Evolutionary conservation across 495 filamentous ascomycete genomes (phyloP), one percentile per base, ranked within the genome.

Genomic region (Astrothelium subdiscretum): DNA sequence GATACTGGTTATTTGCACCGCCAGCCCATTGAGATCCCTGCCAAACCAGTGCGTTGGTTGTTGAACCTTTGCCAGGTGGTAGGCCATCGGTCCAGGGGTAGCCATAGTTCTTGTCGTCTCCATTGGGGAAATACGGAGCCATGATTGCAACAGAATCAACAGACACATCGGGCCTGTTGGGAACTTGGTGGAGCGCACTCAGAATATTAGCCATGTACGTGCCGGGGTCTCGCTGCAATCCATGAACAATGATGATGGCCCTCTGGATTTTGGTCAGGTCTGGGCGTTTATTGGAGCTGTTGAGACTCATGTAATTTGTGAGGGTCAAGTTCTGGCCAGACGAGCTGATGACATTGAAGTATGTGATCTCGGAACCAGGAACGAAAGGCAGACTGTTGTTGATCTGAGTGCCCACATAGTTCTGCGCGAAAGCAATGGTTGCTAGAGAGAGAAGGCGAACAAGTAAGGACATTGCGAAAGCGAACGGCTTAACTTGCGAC

Each of bases 11-110:
- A 32, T 59, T 62, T 29, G 62, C 63, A 44, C 66, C 66, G 11
- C 43, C 62, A 42, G 64, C 62, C 67, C 67, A 68, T 29, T 66
- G 63, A 12, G 67, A 68, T 15, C 64, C 64, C 15, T 32, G 24
- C 67, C 67, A 68, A 13, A 68, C 64, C n/a, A 68, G 59, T 18
- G 31, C 43, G 52, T 68, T 66, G 64, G 59, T 63, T 20, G 48
- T 62, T 12, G 64, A 66, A 8, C 67, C 67, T 15, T 51, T 48
- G 32, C 44, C 59, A 24, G 63, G 57, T 18, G 35, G 31, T 20
- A 63, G 57, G n/a, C 65, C 65, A 38, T 63, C 42, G n/a, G 57
- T 60, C 64, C 64, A 68, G 5, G 67, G 67, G 31, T 68, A 68
- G 18, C 61, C 64, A 31, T n/a, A 12, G 38, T 43, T 54, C 61